Conservation (phyloP, 2,329 filamentous ascomycete genomes). For the Paracorniculantispora psalliotae region DNA sequence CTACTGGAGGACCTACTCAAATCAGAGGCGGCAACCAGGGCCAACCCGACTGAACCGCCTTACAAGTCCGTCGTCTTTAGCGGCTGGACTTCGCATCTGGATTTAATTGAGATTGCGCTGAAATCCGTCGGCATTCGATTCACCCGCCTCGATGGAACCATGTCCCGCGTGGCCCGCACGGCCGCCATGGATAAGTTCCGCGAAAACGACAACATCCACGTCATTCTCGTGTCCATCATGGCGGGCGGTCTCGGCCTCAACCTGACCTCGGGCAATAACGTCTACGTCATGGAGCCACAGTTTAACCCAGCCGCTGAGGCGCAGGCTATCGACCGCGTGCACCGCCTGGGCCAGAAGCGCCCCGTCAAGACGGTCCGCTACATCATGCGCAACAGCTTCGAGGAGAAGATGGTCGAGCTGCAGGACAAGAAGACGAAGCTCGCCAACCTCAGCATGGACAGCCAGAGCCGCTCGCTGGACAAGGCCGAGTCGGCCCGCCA, state of each 20-base stretch:
- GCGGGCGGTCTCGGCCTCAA: conserved; percentile 91
- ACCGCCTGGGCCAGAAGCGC: conserved; percentile 85
- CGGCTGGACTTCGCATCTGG: conserved; percentile 91
- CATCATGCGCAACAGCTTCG: conserved; percentile 86
- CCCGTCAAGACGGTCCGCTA: conserved; percentile 82
- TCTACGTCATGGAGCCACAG: conserved; percentile 97
- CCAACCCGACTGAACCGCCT: conserved; percentile 60
- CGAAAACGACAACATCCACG: conserved; percentile 62
- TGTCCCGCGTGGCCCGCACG: conserved; percentile 70
- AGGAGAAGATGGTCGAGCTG: conserved; percentile 86
- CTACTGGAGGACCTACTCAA: conserved; percentile 69
- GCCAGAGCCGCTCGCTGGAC: conserved; percentile 49
- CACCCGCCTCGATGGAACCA: conserved; percentile 84
- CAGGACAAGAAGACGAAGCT: conserved; percentile 91
- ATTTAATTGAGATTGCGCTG: conserved; percentile 83
- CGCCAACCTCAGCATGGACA: conserved; percentile 80
- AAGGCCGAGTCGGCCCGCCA: conserved; percentile 53
- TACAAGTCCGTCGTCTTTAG: conserved; percentile 95
- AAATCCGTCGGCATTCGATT: conserved; percentile 61
- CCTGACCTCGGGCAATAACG: conserved; percentile 76
- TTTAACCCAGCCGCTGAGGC: conserved; percentile 95
- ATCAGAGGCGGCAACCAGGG: conserved; percentile 57
- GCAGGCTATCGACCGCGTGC: conserved; percentile 90
- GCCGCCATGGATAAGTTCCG: conserved; percentile 74
- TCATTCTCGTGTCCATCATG: conserved; percentile 88